Conservation (phyloP, 2,329 filamentous ascomycete species). For the Fusarium robinianum region DNA sequence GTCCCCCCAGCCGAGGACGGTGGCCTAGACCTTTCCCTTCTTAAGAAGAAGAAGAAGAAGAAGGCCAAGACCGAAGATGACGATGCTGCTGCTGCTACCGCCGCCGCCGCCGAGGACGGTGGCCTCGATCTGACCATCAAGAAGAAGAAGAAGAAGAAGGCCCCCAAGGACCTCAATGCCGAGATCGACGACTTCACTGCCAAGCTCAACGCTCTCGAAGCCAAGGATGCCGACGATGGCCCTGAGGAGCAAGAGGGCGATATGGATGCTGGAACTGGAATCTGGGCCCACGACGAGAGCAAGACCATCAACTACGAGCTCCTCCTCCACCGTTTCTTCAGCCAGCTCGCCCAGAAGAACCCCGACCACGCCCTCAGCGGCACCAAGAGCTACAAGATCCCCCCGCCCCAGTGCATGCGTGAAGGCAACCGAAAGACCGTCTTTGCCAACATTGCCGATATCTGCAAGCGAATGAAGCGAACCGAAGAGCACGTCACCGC, state of each 20-base stretch:
- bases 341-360: conserved; percentile 91
- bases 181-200: conserved; percentile 67
- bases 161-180: conserved; percentile 58
- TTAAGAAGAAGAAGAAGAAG: conserved; percentile 81
- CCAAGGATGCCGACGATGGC: conserved; percentile 67
- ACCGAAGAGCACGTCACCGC: conserved; percentile 97
- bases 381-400: conserved; percentile 97
- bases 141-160: conserved; percentile 77
- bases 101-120: conserved; percentile 52
- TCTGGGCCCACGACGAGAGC: conserved; percentile 83
- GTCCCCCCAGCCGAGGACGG: conserved; percentile 55
- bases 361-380: conserved; percentile 90
- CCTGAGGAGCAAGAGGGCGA: conserved; percentile 68
- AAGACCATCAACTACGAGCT: conserved; percentile 81
- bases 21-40: conserved; percentile 62
- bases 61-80: conserved; percentile 47
- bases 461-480: conserved; percentile 99
- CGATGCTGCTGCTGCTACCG: conserved; percentile 51
- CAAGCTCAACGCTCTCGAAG: conserved; percentile 65
- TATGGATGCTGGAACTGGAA: conserved; percentile 83
- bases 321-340: conserved; percentile 91
- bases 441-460: conserved; percentile 98
- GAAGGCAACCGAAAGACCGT: conserved; percentile 99
- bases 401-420: conserved; percentile 95
- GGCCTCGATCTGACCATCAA: conserved; percentile 65